Evolutionary conservation across 495 filamentous ascomycete species (phyloP), one percentile per base, ranked within the genome.

Genomic region (Podospora pseudoanserina): DNA sequence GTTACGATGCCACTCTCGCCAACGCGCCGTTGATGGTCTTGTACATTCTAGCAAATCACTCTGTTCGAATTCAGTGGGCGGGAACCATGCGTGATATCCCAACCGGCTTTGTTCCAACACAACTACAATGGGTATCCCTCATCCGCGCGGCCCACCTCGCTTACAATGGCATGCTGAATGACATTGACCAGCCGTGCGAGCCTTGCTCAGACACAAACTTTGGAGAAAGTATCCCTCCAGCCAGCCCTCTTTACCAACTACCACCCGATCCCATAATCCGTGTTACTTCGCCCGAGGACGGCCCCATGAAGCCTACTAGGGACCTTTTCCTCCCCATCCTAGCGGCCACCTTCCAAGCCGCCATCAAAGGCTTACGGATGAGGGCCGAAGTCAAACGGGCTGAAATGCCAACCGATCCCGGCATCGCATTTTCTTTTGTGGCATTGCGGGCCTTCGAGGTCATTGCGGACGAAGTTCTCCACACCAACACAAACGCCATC

Each of bases 21-120:
- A 83, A 81, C 65, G 79, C 81, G 1, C 78, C 79, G 9, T 70
- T 83, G 71, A 83, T 83, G 80, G 80, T 76, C 26, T 72, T 83
- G 72, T 82, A 83, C 64, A 80, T 76, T 5, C 81, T 79, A 4
- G 77, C 68, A 5, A 81, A 75, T 63, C 79, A 82, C 55, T 74
- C 71, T 15, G 67, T 77, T 20, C 75, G 80, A 39, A 78, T 82
- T 28, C 75, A 74, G 73, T 69, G 82, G 5, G 73, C 74, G 4
- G 73, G 71, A 19, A 79, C 72, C 15, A 74, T 76, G n/a, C 70
- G 68, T 9, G 54, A 67, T 15, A 63, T 23, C 53, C 65, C 74
- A 23, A 58, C 20, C 5, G 71, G 76, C 3, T 59, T 80, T 4
- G 63, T 73, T 20, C 79, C 81, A 5, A 75, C 76, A 57, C 69